A percentile compares a stretch with the other conserved stretches of the same genome.
Evolutionary conservation across 768 basidiomycete species (phyloP).

Genomic region (Boletus reticulatus): DNA sequence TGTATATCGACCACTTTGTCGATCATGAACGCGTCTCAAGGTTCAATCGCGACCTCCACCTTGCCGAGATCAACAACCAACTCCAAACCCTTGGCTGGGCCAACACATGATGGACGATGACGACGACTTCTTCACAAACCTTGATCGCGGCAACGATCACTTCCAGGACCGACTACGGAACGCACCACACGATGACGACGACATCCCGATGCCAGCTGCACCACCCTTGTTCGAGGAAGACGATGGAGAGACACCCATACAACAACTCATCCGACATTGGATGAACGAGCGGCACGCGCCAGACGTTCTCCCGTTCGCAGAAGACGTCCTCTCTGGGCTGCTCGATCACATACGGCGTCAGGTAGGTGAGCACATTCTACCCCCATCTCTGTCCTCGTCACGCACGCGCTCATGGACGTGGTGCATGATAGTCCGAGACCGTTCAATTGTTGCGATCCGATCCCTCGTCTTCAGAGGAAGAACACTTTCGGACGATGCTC

Average conservation of each 20-base stretch:
- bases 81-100: too few species aligned
- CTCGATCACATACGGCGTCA: slow-evolving; percentile 80
- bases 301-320: slow-evolving; percentile 73
- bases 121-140: slow-evolving; percentile 29
- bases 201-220: slow-evolving; percentile 28
- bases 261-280: slow-evolving; percentile 78
- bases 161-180: slow-evolving; percentile 39
- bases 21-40: too few species aligned
- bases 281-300: slow-evolving; percentile 83
- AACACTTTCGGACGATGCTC: slow-evolving; percentile 90
- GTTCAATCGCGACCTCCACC: too few species aligned
- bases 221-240: slow-evolving; percentile 32
- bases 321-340: slow-evolving; percentile 59
- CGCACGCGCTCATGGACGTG: background rate
- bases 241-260: slow-evolving; percentile 55
- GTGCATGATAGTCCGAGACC: slow-evolving; percentile 58
- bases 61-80: too few species aligned
- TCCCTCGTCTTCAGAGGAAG: slow-evolving; percentile 84
- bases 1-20: background rate
- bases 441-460: slow-evolving; percentile 77
- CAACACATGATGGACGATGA: slow-evolving; percentile 19
- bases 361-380: slow-evolving; percentile 45
- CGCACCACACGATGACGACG: slow-evolving; percentile 29
- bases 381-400: background rate
- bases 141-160: slow-evolving; percentile 15